A percentile compares a stretch with the other conserved stretches of the same genome.
phyloP scores from a whole-genome alignment of 192 early-diverging fungal species.

The Jimgerdemannia lactiflua region DNA sequence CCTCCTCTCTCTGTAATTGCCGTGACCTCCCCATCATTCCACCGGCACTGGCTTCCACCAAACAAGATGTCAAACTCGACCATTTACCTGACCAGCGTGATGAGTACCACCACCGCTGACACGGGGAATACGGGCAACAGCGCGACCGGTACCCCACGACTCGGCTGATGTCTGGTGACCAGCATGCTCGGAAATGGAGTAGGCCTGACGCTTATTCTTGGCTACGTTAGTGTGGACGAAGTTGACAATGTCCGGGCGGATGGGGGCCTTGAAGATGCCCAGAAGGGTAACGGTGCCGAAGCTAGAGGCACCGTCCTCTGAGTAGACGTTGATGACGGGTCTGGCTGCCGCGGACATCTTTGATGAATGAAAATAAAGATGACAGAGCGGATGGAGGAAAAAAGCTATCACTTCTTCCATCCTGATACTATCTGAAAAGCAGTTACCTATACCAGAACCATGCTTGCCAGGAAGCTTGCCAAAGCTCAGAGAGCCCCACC shows the following conservation, averaged over 20 bases:
- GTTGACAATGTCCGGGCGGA: conserved; percentile 94
- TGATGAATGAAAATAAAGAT: too few species aligned
- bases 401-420: too few species aligned
- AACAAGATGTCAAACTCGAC: neutral
- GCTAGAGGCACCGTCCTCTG: conserved; percentile 71
- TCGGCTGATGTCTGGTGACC: conserved; percentile 98
- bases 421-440: too few species aligned
- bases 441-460: too few species aligned
- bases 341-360: conserved; percentile 61
- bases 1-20: neutral
- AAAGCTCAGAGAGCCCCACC: too few species aligned
- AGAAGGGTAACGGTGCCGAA: conserved; percentile 79
- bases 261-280: conserved; percentile 93
- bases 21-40: neutral
- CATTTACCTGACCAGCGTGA: conserved; percentile 78
- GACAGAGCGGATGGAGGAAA: too few species aligned
- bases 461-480: too few species aligned
- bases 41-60: neutral
- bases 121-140: conserved; percentile 99
- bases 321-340: conserved; percentile 91
- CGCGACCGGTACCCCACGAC: conserved; percentile 98
- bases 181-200: conserved; percentile 93
- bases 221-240: conserved; percentile 97
- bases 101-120: conserved; percentile 95
- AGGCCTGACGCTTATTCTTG: conserved; percentile 99